phyloP scores from a whole-genome alignment of 2,329 filamentous ascomycete species.

The Alternaria brassicicola region DNA sequence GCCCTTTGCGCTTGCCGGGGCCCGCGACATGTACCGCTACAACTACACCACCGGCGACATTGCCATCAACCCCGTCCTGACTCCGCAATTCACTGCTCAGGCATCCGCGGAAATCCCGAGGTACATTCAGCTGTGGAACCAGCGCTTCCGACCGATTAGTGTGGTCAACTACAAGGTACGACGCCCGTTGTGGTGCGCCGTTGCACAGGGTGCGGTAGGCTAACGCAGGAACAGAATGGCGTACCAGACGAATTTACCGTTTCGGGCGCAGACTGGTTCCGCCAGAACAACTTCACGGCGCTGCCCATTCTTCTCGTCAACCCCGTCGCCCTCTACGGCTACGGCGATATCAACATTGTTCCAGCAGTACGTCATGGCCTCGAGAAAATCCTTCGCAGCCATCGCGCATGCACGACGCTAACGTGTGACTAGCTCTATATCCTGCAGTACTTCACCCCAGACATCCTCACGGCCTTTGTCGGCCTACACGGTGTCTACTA shows the following conservation, averaged over 20 bases:
- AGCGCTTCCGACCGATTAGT: slow-evolving; percentile 42
- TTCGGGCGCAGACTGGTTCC: slow-evolving; percentile 45
- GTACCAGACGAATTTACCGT: slow-evolving; percentile 45
- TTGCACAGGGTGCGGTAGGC: slow-evolving; percentile 13
- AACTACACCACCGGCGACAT: slow-evolving; percentile 42
- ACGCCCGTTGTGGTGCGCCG: slow-evolving; percentile 9
- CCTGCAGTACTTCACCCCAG: slow-evolving; percentile 48
- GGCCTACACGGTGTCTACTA: slow-evolving; percentile 47
- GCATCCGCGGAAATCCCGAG: slow-evolving; percentile 43
- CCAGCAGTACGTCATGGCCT: slow-evolving; percentile 44
- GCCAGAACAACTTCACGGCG: slow-evolving; percentile 44
- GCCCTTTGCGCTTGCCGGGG: slow-evolving; percentile 42
- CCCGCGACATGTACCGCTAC: slow-evolving; percentile 42
- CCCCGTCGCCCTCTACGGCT: slow-evolving; percentile 46
- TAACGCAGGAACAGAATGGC: slow-evolving; percentile 41
- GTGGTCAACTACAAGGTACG: slow-evolving; percentile 45
- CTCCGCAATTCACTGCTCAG: slow-evolving; percentile 30
- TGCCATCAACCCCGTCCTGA: slow-evolving; percentile 26
- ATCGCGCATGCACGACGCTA: slow-evolving; percentile 31
- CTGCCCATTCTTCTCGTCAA: slow-evolving; percentile 45
- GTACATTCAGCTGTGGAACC: slow-evolving; percentile 43
- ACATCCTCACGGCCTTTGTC: slow-evolving; percentile 46
- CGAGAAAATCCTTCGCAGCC: slow-evolving; percentile 26
- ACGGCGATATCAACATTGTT: slow-evolving; percentile 47
- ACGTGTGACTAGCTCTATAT: slow-evolving; percentile 47